Evolutionary conservation across 768 basidiomycete species (phyloP), one percentile per base, ranked within the genome.

Genomic region (Termitomyces sp.): DNA sequence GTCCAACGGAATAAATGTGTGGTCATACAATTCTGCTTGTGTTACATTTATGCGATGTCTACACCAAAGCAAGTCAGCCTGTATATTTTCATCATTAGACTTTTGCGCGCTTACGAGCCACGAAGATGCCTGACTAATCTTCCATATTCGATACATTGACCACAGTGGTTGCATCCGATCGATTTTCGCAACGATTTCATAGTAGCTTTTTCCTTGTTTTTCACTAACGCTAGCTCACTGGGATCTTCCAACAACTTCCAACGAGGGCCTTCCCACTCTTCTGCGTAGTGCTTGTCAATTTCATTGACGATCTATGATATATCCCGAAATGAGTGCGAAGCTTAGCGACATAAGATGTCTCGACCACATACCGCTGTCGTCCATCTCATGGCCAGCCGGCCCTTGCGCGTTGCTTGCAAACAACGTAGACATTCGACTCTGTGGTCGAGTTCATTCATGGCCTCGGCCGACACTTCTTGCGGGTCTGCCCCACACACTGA

Each of bases 361-460:
- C 9, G 12, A 22, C 14, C 12, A 66, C 68, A 42, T 61, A 71
- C 74, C 47, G 71, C 73, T 54, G 59, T 65, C 36, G 52, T 66
- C 72, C 72, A 75, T 26, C 59, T 67, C 72, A 74, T 72, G 12
- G 66, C 65, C 12, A 66, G 61, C 8, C 66, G 59, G 26, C 61
- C 58, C 12, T 43, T 43, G 22, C 50, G 42, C 43, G 46, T 60
- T 1, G 55, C 47, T 27, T 63, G 64, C 5, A 57, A 36, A 53
- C 72, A 75, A 12, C 67, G 63, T 18, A 63, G 27, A 50, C 72
- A 74, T 57, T 75, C 72, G 10, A 75, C 32, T 42, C 72, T 56
- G 24, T 55, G 27, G 53, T 69, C 61, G 3, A 61, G 55, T 20
- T 61, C 57, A 31, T 71, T 64, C 69, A 75, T 72, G 39, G 37